Base-by-base conservation (phyloP, 768 basidiomycete species). In the Vishniacozyma victoriae region DNA sequence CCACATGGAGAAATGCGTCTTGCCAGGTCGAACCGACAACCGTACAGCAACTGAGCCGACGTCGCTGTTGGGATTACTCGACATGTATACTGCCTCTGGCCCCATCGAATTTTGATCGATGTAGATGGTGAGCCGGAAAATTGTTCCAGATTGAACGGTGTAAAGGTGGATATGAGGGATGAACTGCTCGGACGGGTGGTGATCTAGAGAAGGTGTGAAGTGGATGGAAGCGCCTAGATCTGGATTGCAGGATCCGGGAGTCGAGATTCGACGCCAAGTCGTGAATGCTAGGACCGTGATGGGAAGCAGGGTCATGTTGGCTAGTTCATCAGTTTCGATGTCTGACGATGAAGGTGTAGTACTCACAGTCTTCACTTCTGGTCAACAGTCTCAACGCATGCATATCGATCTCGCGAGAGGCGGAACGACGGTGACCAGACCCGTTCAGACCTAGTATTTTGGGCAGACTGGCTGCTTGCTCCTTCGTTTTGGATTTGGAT, bases 201-300 rank as follows among this genome's bases (percentile, higher is more conserved):
- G n/a, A n/a, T n/a, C n/a, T 6, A 41, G 20, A n/a, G 38, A 40
- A 18, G 37, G 40, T 4, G 46, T 31, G 24, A 62, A 24, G 1
- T 35, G 36, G 7, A 66, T 16, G 1, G 60, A 37, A n/a, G 46
- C 46, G 20, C 53, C 60, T 16, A 66, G 54, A 38, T 66, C 64
- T 16, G 64, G 60, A 19, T 41, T 18, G 2, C 44, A 31, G 2
- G 52, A 33, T 2, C 61, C 64, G 12, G 62, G 61, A 7, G 50
- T 59, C n/a, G 63, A 49, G 48, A 67, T 63, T 20, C 64, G 56
- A 3, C 57, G 60, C 64, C 64, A 67, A 4, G 46, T 41, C 15
- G 46, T 35, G 18, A 67, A 57, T 18, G 57, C 54, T 24, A 67
- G 38, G 24, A 67, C 59, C 12, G 61, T 40, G 31, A 63, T 55